Evolutionary conservation across 2,329 filamentous ascomycete species (phyloP), one percentile per base, ranked within the genome.

Genomic region (Tolypocladium capitatum): DNA sequence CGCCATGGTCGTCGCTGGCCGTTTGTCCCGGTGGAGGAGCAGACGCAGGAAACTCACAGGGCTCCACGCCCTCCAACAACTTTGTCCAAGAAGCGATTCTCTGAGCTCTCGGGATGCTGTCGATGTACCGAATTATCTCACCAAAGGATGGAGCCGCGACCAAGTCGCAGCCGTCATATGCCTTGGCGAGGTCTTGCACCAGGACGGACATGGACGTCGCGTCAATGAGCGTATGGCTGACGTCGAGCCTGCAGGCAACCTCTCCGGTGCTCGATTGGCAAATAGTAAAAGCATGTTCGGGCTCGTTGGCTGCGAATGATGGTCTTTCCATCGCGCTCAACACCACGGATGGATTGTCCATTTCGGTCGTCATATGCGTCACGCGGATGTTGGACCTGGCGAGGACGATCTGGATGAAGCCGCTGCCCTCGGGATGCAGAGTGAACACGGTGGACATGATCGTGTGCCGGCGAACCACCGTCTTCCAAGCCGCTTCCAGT

Each of bases 201-300:
- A 67, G 42, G 14, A 63, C 55, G 7, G 49, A 43, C 5, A 57
- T 49, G 2, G 62, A 63, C 6, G 55, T 48, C 5, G 60, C 62
- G 13, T 66, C 63, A 2, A 58, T 54, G 16, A 65, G 49, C 1
- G 56, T 55, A 44, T 65, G 63, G 43, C 57, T 64, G 38, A 66
- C 58, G 18, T 65, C 63, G 1, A 65, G 48, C 13, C 52, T 34
- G 14, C 53, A 56, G 36, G 57, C 58, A 27, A 59, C 51, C 10
- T 51, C 49, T 1, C 55, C 54, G 1, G 13, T 14, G 1, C 18
- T 16, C 5, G 43, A 47, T 21, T 47, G 46, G 42, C 53, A 54
- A 20, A 56, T 48, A 5, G 48, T 49, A 9, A 56, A 43, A 2
- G 46, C 28, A 35, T 52, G 44, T 13, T 49, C 40, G 1, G 50